phyloP scores from a whole-genome alignment of 2,329 filamentous ascomycete genomes.

The Hawksworthiomyces lignivorus region DNA sequence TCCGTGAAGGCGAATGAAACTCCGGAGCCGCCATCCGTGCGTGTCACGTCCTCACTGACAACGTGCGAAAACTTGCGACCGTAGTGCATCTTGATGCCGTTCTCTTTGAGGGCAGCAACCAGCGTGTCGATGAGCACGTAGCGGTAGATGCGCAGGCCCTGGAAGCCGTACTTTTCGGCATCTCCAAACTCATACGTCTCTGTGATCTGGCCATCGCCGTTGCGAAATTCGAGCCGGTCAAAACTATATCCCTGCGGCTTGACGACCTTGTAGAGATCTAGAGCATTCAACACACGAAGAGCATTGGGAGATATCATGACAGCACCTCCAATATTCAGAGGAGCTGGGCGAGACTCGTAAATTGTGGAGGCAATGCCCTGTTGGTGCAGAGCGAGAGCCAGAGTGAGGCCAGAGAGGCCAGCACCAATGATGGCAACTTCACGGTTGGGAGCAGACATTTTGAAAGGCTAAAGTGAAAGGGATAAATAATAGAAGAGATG shows the following conservation, averaged over 20 bases:
- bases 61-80: constrained; percentile 40
- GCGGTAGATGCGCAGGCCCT: constrained; percentile 46
- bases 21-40: constrained; percentile 9
- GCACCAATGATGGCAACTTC: constrained; percentile 11
- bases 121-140: constrained; percentile 43
- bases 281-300: constrained; percentile 41
- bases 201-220: constrained; percentile 23
- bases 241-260: constrained; percentile 41
- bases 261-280: constrained; percentile 41
- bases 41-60: constrained; percentile 26
- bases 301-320: constrained; percentile 55
- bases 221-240: constrained; percentile 39
- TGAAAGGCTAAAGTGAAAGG: constrained; percentile 6
- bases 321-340: constrained; percentile 43
- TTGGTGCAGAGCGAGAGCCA: constrained; percentile 46
- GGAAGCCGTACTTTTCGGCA: constrained; percentile 41
- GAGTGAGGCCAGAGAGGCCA: constrained; percentile 34
- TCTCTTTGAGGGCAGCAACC: constrained; percentile 29
- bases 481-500: no score
- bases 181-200: constrained; percentile 42
- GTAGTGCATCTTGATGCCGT: constrained; percentile 35
- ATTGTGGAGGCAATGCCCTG: constrained; percentile 41
- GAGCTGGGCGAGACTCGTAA: constrained; percentile 40
- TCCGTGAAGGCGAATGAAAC: constrained; percentile 42
- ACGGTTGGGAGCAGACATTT: neutral